phyloP scores from a whole-genome alignment of 2,329 filamentous ascomycete genomes.

The Paracamarosporium sp. region DNA sequence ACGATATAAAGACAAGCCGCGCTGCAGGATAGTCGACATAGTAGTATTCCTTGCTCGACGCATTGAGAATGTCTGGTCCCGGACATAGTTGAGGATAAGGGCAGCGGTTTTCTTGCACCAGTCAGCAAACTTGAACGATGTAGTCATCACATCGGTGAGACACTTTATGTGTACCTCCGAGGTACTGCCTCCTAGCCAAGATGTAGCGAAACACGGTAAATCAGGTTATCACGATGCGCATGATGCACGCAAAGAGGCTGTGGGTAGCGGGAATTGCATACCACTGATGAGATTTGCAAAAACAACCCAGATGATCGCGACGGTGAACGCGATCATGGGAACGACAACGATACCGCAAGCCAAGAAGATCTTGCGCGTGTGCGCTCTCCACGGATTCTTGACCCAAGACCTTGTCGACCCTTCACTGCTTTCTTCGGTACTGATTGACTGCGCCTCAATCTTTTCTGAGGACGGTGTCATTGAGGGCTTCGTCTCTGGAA shows the following conservation, averaged over 20 bases:
- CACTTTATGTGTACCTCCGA: no score
- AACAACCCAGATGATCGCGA: not conserved
- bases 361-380: not conserved
- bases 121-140: no score
- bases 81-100: not conserved
- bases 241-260: no score
- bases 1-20: not conserved
- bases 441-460: not conserved
- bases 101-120: not conserved
- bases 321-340: not conserved
- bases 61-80: not conserved
- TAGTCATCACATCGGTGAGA: no score
- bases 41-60: not conserved
- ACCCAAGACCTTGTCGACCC: not conserved
- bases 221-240: no score
- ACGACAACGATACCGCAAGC: not conserved
- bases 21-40: not conserved
- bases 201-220: no score
- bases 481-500: no score
- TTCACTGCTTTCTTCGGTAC: not conserved
- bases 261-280: not conserved
- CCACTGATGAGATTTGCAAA: not conserved
- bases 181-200: no score
- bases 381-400: not conserved
- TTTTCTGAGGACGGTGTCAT: no score